Base-by-base conservation (phyloP, 495 filamentous ascomycete species). In the Hypoxylon fuscum region DNA sequence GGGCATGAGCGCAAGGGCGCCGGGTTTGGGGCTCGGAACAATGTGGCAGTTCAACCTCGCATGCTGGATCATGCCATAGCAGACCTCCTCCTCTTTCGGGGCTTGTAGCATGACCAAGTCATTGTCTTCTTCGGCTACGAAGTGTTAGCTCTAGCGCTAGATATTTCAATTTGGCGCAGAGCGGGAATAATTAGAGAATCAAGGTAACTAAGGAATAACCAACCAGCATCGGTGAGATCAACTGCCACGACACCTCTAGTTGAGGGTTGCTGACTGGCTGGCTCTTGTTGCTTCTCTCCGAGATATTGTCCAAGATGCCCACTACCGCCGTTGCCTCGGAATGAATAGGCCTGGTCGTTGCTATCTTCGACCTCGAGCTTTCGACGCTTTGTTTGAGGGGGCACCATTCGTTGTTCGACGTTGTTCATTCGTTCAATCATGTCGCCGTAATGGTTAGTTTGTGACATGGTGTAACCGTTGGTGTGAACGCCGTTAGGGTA, bases 61-160 rank as follows among this genome's bases (percentile, higher is more conserved):
- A 15, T 81, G 79, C 32, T 91, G 85, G 15, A 97, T 68, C 71
- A 87, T 88, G 6, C 95, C 95, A 69, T 91, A 93, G 75, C 95
- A 97, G 21, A 97, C 89, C 65, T 91, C 87, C 65, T 88, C 82
- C 15, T 82, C 76, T 18, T 60, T 75, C 5, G 69, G 35, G 43
- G 76, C 58, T 9, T 73, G 71, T 43, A 84, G 40, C 46, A 81
- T 48, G n/a, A 83, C 70, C 1, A 83, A 44, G 11, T 88, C 78
- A 32, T n/a, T n/a, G n/a, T 85, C 83, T 32, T 90, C 88, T 21
- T 83, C 84, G 25, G 18, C 57, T 70, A 4, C 3, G 20, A 27
- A 25, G 22, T 25, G 29, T 70, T 55, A 68, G 60, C n/a, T n/a
- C n/a, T n/a, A n/a, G n/a, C n/a, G n/a, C 22, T 44, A 56, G n/a